phyloP scores from a whole-genome alignment of 1,139 yeast species.

The Nakaseomyces bracarensis region DNA sequence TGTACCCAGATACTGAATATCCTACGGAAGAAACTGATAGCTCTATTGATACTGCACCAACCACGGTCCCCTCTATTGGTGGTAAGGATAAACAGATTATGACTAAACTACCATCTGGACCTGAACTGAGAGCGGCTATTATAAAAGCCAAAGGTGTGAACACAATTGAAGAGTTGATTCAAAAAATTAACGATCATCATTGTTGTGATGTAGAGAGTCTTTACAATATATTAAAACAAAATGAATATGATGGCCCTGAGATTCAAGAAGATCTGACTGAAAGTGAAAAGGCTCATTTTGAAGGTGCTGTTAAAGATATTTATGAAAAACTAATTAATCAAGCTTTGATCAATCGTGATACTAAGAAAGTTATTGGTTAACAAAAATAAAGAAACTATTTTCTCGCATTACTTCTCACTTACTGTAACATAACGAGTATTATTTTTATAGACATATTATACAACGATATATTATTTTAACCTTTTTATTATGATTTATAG shows the following conservation, averaged over 20 bases:
- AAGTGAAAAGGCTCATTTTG: conserved; percentile 8
- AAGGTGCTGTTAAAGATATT: conserved; percentile 46
- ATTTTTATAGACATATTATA: neutral
- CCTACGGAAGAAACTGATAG: neutral
- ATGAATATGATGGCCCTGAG: conserved; percentile 10
- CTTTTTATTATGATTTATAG: no score
- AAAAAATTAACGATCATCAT: conserved; percentile 46
- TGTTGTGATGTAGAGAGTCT: conserved; percentile 45
- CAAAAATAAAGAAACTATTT: neutral
- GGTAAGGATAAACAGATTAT: conserved; percentile 10
- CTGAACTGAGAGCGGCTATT: conserved; percentile 64
- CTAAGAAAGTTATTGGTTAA: conserved; percentile 17
- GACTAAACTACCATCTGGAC: conserved; percentile 54
- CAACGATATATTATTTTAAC: no score
- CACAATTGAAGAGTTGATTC: conserved; percentile 59
- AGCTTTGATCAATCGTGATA: conserved; percentile 53
- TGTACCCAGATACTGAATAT: conserved; percentile 32
- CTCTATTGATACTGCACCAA: conserved; percentile 1
- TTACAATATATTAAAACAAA: conserved; percentile 31
- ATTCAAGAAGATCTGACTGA: conserved; percentile 8
- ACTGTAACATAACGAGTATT: no score
- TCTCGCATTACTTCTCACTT: no score
- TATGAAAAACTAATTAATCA: conserved; percentile 64
- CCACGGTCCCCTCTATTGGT: neutral
- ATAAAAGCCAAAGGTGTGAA: conserved; percentile 69